Base-by-base conservation (phyloP, 352 stramenopile species). In the Proteromonas lacertae region DNA sequence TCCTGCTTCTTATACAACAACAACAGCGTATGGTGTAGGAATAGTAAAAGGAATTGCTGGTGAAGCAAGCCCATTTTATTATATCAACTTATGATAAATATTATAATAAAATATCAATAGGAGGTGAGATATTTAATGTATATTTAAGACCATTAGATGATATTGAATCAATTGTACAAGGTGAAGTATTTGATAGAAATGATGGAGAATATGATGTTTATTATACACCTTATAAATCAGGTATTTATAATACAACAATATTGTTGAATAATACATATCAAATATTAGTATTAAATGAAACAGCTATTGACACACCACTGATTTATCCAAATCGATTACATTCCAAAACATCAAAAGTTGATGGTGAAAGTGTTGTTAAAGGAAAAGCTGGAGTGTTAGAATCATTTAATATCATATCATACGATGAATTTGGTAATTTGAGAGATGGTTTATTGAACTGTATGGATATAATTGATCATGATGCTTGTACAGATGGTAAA, bases 21-120 rank as follows among this genome's bases (percentile, higher is more conserved):
- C 62, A 25, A 70, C 88, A 50, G 70, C 65, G 8, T 57, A 83
- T 17, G 76, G 68, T 9, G 48, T 47, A 2, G 3, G 22, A 25
- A 9, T 21, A 4, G 51, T 80, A 8, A 71, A 89, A 54, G 76
- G 69, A 4, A 65, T 83, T 4, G 74, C 76, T 9, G 81, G 81
- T 3, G 59, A 72, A 8, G 69, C 68, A 7, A 67, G 69, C 2
- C 81, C 73, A 43, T 83, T 93, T 45, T 78, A 67, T n/a, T n/a
- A 80, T 92, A 32, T 66, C 89, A 45, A 62, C 77, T 1, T 77
- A 81, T 22, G 81, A 94, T 48, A 75, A 72, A 0, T 90, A 84
- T 48, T 58, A 56, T 1, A 94, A 94, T 42, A 61, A 66, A 41
- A 51, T 50, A 17, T 17, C 51, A 44, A 25, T 49, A 32, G 55